phyloP scores from a whole-genome alignment of 441 rosid species.

The Biscutella laevigata region DNA sequence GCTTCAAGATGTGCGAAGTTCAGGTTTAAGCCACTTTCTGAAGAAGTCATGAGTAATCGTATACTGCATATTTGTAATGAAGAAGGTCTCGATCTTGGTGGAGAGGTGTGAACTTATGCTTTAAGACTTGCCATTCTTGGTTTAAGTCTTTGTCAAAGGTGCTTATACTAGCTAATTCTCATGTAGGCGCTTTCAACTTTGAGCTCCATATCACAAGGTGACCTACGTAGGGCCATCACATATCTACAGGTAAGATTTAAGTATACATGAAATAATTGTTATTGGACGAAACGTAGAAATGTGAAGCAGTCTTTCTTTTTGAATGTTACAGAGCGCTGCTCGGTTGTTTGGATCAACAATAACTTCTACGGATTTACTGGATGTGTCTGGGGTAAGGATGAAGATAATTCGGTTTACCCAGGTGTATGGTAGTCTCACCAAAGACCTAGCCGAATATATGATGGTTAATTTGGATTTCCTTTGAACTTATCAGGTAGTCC shows the following conservation, averaged over 20 bases:
- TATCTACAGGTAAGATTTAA: constrained; percentile 66
- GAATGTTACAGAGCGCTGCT: constrained; percentile 77
- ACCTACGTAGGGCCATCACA: constrained; percentile 94
- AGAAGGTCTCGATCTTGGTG: constrained; percentile 68
- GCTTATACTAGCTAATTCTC: neutral
- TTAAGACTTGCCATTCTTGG: constrained; percentile 10
- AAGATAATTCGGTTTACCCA: neutral
- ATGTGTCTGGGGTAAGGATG: constrained; percentile 79
- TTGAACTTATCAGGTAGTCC: constrained; percentile 50
- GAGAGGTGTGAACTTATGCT: constrained; percentile 43
- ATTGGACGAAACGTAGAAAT: neutral
- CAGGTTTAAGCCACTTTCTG: constrained; percentile 92
- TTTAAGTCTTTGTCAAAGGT: constrained; percentile 6
- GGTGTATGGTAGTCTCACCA: neutral
- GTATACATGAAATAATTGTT: neutral
- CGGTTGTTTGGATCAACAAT: constrained; percentile 86
- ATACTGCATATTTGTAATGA: constrained; percentile 71
- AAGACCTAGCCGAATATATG: neutral
- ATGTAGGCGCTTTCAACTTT: constrained; percentile 73
- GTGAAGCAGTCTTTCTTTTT: neutral
- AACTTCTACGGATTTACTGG: constrained; percentile 63
- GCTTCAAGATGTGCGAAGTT: constrained; percentile 99
- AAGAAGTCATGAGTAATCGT: constrained; percentile 82
- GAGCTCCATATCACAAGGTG: constrained; percentile 85
- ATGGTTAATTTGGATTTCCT: constrained; percentile 9